A percentile compares a stretch with the other conserved stretches of the same genome.
Conservation (phyloP, 192 early-diverging fungal species). For the Funneliformis geosporum region DNA sequence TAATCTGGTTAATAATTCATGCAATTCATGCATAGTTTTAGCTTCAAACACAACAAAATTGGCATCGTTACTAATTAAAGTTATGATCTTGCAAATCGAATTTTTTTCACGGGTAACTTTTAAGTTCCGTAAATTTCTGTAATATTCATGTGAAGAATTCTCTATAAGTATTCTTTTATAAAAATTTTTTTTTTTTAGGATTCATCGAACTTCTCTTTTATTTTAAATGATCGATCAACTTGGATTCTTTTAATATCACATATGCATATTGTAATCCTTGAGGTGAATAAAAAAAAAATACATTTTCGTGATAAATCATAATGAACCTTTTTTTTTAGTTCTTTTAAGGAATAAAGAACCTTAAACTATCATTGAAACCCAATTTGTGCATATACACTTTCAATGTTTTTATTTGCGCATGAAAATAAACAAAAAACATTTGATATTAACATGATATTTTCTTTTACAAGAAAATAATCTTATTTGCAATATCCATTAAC, state of each 20-base stretch:
- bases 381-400: background rate
- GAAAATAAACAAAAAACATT: background rate
- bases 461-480: background rate
- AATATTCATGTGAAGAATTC: no score
- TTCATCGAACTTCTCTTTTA: no score
- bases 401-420: background rate
- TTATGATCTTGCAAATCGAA: no score
- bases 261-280: background rate
- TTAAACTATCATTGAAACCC: background rate
- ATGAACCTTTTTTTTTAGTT: background rate
- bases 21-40: no score
- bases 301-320: background rate
- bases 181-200: no score
- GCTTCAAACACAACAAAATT: no score
- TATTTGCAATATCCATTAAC: background rate
- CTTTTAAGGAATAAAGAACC: background rate
- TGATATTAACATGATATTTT: background rate
- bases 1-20: no score
- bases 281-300: background rate
- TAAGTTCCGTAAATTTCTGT: no score
- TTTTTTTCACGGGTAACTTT: no score
- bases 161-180: no score
- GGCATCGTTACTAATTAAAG: no score
- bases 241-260: background rate
- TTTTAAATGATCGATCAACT: background rate